Conservation (phyloP, 371 early-diverging fungal genomes). For the Mortierella sp. region DNA sequence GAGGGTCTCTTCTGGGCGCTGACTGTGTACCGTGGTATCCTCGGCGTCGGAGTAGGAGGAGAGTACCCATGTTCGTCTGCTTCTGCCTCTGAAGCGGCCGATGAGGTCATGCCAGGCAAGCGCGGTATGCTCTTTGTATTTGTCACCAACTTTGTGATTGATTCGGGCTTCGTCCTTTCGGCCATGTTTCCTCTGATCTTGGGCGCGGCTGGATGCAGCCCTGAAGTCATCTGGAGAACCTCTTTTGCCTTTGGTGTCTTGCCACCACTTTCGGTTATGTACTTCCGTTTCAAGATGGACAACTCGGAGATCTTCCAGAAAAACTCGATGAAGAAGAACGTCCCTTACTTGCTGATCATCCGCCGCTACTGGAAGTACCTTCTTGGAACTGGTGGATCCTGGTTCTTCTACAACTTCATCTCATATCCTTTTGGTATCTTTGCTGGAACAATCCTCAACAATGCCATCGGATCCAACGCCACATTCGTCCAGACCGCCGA, state of each 20-base stretch:
- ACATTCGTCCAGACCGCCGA: slow-evolving; percentile 60
- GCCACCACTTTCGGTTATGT: slow-evolving; percentile 69
- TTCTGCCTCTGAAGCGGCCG: slow-evolving; percentile 69
- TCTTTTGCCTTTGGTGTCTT: slow-evolving; percentile 65
- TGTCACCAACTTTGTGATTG: slow-evolving; percentile 68
- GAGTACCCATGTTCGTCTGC: slow-evolving; percentile 71
- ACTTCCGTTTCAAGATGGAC: slow-evolving; percentile 69
- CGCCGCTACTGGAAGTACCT: slow-evolving; percentile 71
- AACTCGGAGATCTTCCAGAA: slow-evolving; percentile 63
- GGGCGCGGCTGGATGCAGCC: slow-evolving; percentile 56
- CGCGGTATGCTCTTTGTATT: slow-evolving; percentile 67
- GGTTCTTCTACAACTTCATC: slow-evolving; percentile 77
- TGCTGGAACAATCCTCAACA: slow-evolving; percentile 62
- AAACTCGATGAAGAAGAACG: slow-evolving; percentile 61
- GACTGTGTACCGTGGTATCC: slow-evolving; percentile 67
- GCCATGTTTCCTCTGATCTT: slow-evolving; percentile 68
- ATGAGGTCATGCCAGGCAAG: slow-evolving; percentile 62
- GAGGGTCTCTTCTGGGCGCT: slow-evolving; percentile 69
- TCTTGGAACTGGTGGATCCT: slow-evolving; percentile 63
- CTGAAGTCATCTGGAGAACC: slow-evolving; percentile 64
- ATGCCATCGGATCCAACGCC: slow-evolving; percentile 54
- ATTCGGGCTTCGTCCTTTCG: slow-evolving; percentile 66
- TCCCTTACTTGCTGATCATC: slow-evolving; percentile 68
- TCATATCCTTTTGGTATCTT: slow-evolving; percentile 70
- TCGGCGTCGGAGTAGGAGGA: slow-evolving; percentile 65